These are phyloP conservation scores for Fusarium xylarioides DNA, from an alignment of 2,329 filamentous ascomycete species.

Conservation along the genomic window DNA sequence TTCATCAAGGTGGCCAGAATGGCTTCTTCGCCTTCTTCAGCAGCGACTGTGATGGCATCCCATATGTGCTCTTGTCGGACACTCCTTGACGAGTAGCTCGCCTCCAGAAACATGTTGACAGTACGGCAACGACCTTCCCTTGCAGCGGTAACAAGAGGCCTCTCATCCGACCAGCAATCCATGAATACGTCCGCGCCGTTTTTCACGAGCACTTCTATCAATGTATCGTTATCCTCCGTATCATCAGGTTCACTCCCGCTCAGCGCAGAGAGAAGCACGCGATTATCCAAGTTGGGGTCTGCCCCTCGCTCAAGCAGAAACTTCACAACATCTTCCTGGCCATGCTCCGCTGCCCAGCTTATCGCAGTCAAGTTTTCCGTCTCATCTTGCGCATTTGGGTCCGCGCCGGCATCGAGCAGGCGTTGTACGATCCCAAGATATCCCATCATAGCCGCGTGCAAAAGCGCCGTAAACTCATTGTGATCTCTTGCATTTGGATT, in stretches of 20 bases:
- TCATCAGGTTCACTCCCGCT: accelerated
- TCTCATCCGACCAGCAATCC: background rate
- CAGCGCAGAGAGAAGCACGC: accelerated
- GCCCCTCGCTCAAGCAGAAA: background rate
- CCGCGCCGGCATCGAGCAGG: background rate
- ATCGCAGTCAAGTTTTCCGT: accelerated
- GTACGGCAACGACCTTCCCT: accelerated
- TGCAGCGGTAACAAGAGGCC: accelerated
- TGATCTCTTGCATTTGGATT: too few species aligned
- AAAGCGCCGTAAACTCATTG: background rate
- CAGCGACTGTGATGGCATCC: background rate
- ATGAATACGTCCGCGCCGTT: background rate
- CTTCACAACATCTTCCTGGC: background rate
- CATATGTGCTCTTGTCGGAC: background rate
- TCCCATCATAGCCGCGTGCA: background rate
- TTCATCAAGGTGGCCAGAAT: background rate
- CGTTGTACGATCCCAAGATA: accelerated
- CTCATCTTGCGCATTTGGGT: background rate
- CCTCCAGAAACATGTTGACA: accelerated
- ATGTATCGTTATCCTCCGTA: background rate
- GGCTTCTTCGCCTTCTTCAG: accelerated
- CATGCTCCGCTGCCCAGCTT: background rate
- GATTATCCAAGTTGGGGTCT: accelerated
- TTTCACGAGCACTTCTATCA: background rate
- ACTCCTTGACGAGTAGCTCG: accelerated